Evolutionary conservation across 1,284 basidiomycete species (phyloP).

Genomic region (Puccinia hordei): DNA sequence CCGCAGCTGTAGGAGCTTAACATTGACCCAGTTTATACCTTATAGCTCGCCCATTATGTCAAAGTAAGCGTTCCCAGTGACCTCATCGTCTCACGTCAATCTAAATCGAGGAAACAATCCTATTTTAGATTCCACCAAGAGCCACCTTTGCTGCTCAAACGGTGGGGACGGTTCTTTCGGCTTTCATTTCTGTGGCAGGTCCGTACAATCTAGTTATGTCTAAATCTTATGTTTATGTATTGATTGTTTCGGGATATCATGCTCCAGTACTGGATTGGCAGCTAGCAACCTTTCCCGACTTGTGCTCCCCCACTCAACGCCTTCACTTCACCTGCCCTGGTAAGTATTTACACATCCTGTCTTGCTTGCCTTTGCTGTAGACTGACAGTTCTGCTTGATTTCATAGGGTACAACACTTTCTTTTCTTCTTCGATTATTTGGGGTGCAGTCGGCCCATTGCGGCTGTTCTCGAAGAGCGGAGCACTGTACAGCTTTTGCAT

Average conservation of each 20-base stretch:
- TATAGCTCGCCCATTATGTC: slow-evolving; percentile 49
- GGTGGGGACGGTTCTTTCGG: slow-evolving; percentile 38
- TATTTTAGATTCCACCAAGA: slow-evolving; percentile 32
- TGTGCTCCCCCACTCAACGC: slow-evolving; percentile 42
- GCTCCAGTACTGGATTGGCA: slow-evolving; percentile 40
- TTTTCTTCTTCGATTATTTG: slow-evolving; percentile 47
- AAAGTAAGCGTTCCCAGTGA: slow-evolving; percentile 22
- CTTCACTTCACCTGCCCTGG: slow-evolving; percentile 44
- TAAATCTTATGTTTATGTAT: not conserved
- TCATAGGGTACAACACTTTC: slow-evolving; percentile 28
- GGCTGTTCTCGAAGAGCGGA: slow-evolving; percentile 31
- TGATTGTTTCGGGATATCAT: not conserved
- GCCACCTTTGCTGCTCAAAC: slow-evolving; percentile 39
- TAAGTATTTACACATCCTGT: not conserved
- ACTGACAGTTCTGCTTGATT: not conserved
- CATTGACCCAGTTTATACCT: not conserved
- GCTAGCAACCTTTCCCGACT: slow-evolving; percentile 30
- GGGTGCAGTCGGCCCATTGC: slow-evolving; percentile 38
- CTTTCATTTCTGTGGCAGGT: slow-evolving; percentile 41
- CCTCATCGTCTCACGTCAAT: not conserved
- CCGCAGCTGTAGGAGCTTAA: not conserved
- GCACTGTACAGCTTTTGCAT: slow-evolving; percentile 38
- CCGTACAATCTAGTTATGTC: not conserved
- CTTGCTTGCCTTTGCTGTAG: not conserved
- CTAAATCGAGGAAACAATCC: not conserved